Evolutionary conservation across 192 early-diverging fungal species (phyloP).

Genomic region (Coemansia sp.): DNA sequence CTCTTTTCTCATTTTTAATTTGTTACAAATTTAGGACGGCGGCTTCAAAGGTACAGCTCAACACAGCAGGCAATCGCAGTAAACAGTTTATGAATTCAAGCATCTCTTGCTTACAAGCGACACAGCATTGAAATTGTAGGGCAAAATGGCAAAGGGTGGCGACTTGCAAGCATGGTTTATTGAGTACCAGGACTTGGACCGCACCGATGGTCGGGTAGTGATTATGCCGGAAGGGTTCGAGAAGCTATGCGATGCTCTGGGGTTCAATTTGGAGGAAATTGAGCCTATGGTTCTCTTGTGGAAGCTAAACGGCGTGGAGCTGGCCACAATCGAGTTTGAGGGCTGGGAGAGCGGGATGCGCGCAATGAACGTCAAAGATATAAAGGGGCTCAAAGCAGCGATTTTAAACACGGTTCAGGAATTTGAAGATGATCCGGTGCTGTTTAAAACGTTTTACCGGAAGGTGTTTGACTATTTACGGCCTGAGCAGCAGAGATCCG

Average conservation of each 20-base stretch:
- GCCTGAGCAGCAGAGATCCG: conserved; percentile 19
- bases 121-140: conserved; percentile 8
- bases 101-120: not conserved
- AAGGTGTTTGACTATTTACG: conserved; percentile 35
- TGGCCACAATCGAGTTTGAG: conserved; percentile 24
- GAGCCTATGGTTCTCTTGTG: conserved; percentile 41
- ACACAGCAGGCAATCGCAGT: not conserved
- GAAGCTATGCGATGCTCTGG: conserved; percentile 35
- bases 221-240: conserved; percentile 41
- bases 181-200: conserved; percentile 38
- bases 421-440: conserved; percentile 8
- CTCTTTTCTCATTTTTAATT: not conserved
- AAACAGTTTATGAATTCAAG: not conserved
- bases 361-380: conserved; percentile 18
- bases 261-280: conserved; percentile 27
- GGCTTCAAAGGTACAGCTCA: not conserved
- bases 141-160: conserved; percentile 7
- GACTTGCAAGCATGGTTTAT: conserved; percentile 29
- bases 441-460: conserved; percentile 38
- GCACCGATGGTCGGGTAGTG: conserved; percentile 20
- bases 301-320: conserved; percentile 35
- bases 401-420: conserved; percentile 1
- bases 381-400: conserved; percentile 14
- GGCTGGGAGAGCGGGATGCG: conserved; percentile 23
- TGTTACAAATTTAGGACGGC: not conserved